Evolutionary conservation across 2,329 filamentous ascomycete species (phyloP), one percentile per base, ranked within the genome.

Genomic region (Xylariales sp.): DNA sequence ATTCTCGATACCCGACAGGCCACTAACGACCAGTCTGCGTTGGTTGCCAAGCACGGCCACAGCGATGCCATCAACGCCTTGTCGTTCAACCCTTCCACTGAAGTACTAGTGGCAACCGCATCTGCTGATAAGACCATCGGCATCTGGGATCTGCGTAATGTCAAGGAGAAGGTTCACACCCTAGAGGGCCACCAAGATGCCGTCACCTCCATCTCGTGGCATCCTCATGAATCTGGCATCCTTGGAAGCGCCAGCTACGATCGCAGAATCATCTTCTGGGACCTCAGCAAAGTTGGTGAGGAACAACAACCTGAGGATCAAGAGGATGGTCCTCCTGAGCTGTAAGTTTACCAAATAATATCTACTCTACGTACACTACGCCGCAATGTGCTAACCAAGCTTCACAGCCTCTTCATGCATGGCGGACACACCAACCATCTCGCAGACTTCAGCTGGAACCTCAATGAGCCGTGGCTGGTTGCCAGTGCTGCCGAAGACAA

Each of bases 401-500:
- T 37, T 28, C 5, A 42, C 15, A 89, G 86, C 32, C 70, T 98
- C 2, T 98, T 98, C 66, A 97, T 98, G 90, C 93, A 98, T 55
- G 93, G 93, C 44, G 93, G 93, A 21, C 94, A 98, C 68, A 98
- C 93, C 10, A 96, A 96, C 65, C 85, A 94, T 49, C 80, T 98
- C 44, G 89, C 88, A 24, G 94, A 98, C 63, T 98, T 98, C 57
- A 91, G 85, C 65, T 98, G 91, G 91, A 98, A 98, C 63, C 80
- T 81, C 50, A 95, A 95, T 59, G 89, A 96, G 54, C 90, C 91
- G 5, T 98, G 94, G 94, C 79, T 96, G 39, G 86, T 98, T 49
- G 90, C 89, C 61, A 95, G 87, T 44, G 90, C 93, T 13, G 93
- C 91, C 1, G 94, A 98, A 60, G 93, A 98, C 66, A 98, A 98